A percentile compares a stretch with the other conserved stretches of the same genome.
Evolutionary conservation across 2,329 filamentous ascomycete species (phyloP).

Genomic region (Trichoderma sp.): DNA sequence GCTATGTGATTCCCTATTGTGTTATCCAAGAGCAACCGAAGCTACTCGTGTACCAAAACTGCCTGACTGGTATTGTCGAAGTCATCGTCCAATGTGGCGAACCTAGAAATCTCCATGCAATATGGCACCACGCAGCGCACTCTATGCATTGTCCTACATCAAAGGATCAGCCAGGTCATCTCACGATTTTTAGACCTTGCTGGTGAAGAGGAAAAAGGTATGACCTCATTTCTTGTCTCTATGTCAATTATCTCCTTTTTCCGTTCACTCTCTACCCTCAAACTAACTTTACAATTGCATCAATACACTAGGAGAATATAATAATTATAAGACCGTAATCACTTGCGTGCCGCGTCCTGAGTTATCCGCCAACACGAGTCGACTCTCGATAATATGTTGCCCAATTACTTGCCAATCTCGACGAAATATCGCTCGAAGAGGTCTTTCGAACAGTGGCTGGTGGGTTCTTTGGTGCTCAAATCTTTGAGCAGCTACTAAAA

Average conservation of each 20-base stretch:
- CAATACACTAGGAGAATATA: background rate
- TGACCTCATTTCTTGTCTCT: background rate
- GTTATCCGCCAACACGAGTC: background rate
- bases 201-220: background rate
- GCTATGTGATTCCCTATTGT: too few species aligned
- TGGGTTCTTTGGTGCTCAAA: background rate
- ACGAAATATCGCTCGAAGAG: background rate
- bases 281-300: background rate
- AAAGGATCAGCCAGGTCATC: background rate
- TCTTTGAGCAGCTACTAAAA: background rate
- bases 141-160: background rate
- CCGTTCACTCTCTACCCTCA: background rate
- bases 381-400: background rate
- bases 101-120: too few species aligned
- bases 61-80: too few species aligned
- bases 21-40: too few species aligned
- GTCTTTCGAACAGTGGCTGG: background rate
- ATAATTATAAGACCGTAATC: background rate
- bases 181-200: background rate
- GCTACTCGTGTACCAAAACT: too few species aligned
- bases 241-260: background rate
- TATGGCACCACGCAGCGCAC: too few species aligned
- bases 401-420: background rate
- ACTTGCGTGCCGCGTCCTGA: background rate
- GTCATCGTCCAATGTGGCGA: too few species aligned